A percentile compares a stretch with the other conserved stretches of the same genome.
Evolutionary conservation across 345 rosid species (phyloP).

Genomic region (Brassica carinata): DNA sequence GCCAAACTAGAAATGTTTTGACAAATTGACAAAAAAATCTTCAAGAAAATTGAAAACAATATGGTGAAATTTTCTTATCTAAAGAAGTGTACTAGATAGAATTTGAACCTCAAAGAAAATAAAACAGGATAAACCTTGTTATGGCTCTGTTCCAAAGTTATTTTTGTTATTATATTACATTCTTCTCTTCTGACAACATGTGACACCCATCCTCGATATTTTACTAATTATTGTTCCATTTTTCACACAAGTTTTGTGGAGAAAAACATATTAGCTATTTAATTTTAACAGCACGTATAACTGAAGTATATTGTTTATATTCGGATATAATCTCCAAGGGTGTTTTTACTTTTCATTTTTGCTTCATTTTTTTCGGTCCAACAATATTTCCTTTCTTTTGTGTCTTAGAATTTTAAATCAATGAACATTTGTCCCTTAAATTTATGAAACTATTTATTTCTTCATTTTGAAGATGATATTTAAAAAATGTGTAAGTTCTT

Average conservation of each 20-base stretch:
- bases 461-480: background rate
- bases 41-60: constrained; percentile 2
- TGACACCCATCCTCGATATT: constrained; percentile 18
- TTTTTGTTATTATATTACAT: constrained; percentile 40
- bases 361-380: background rate
- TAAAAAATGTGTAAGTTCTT: too few relatives aligned
- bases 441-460: background rate
- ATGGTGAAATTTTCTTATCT: constrained; percentile 27
- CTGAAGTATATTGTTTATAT: background rate
- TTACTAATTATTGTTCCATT: background rate
- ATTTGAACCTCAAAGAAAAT: constrained; percentile 30
- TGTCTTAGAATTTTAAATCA: background rate
- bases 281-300: background rate
- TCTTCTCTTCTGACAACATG: constrained; percentile 40
- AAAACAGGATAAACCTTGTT: constrained; percentile 38
- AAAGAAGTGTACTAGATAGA: constrained; percentile 28
- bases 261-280: background rate
- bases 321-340: background rate
- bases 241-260: background rate
- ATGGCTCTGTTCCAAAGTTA: constrained; percentile 36
- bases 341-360: background rate
- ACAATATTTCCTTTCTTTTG: background rate
- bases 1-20: background rate
- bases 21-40: background rate
- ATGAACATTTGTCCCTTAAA: too few relatives aligned